Percentiles rank a stretch among this genome's conserved stretches.
These are phyloP conservation scores for Diaporthe citrichinensis DNA, from an alignment of 2,329 filamentous ascomycete genomes.

Conservation along the genomic window DNA sequence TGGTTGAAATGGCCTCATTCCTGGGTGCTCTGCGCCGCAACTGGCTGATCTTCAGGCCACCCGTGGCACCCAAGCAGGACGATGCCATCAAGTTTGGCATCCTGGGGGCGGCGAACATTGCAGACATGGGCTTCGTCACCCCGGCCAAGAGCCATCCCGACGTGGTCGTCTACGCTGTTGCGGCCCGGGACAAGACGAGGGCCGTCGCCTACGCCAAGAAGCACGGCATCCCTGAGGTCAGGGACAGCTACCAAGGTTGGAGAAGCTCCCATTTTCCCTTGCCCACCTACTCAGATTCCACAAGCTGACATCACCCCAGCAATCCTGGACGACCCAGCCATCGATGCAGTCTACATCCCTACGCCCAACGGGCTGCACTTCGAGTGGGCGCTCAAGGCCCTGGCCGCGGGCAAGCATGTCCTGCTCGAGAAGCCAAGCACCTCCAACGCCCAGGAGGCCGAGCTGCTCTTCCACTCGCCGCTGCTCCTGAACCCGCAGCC, in stretches of 20 bases:
- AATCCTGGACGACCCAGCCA: conserved; percentile 56
- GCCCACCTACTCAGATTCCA: background rate
- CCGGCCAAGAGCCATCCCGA: conserved; percentile 68
- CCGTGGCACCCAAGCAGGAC: conserved; percentile 34
- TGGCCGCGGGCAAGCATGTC: conserved; percentile 67
- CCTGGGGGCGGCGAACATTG: conserved; percentile 57
- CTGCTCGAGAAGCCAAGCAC: conserved; percentile 67
- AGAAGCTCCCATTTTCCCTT: accelerated
- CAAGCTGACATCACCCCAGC: conserved; percentile 43
- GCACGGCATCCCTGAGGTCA: conserved; percentile 64
- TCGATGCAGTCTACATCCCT: conserved; percentile 66
- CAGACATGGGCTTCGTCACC: conserved; percentile 57
- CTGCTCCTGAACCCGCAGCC: conserved; percentile 48
- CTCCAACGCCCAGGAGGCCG: conserved; percentile 61
- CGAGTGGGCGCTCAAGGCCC: conserved; percentile 63
- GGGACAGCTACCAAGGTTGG: conserved; percentile 63
- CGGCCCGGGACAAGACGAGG: conserved; percentile 62
- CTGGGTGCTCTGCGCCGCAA: conserved; percentile 42
- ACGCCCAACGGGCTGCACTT: conserved; percentile 59
- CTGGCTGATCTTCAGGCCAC: conserved; percentile 39
- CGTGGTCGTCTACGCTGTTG: conserved; percentile 66
- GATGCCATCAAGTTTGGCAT: conserved; percentile 56
- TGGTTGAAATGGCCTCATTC: conserved; percentile 28
- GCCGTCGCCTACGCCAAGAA: conserved; percentile 66
- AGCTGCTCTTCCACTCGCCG: conserved; percentile 58